These are phyloP conservation scores for Dipteronia sinensis DNA, from an alignment of 345 rosid genomes.

Conservation along the genomic window DNA sequence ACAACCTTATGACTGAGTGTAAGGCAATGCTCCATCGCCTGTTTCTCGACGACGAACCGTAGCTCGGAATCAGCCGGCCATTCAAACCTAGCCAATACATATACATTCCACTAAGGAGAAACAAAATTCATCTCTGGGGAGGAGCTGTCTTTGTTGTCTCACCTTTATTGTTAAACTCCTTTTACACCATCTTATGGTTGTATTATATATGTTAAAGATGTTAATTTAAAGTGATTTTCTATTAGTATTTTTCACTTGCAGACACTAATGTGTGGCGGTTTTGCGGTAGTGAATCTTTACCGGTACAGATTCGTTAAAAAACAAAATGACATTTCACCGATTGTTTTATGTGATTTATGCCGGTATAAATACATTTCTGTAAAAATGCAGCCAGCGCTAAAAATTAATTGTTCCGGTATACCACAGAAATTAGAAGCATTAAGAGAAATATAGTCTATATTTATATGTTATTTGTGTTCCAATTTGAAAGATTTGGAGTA, in stretches of 20 bases:
- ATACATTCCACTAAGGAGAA: not conserved
- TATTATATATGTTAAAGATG: not conserved
- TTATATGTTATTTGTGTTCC: too few species aligned
- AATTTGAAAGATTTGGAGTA: too few species aligned
- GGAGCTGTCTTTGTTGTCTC: not conserved
- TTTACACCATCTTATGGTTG: not conserved
- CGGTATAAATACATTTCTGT: too few species aligned
- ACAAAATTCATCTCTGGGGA: not conserved
- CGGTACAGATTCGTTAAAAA: too few species aligned
- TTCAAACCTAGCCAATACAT: not conserved
- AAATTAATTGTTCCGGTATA: not conserved
- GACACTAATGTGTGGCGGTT: too few species aligned
- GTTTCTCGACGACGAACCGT: constrained; percentile 17
- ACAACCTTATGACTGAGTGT: constrained; percentile 39
- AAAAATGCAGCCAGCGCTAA: not conserved
- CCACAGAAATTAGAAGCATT: not conserved
- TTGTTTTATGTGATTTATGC: too few species aligned
- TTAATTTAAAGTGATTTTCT: not conserved
- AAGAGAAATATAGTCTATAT: too few species aligned
- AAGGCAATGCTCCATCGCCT: constrained; percentile 37
- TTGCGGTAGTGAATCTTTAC: too few species aligned
- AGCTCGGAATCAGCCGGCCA: not conserved
- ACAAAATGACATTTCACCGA: too few species aligned
- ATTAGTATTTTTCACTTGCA: too few species aligned
- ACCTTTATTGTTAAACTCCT: not conserved